Percentiles rank a stretch among this genome's conserved stretches.
phyloP scores from a whole-genome alignment of 768 basidiomycete genomes.

The Coprinopsis cinerea region DNA sequence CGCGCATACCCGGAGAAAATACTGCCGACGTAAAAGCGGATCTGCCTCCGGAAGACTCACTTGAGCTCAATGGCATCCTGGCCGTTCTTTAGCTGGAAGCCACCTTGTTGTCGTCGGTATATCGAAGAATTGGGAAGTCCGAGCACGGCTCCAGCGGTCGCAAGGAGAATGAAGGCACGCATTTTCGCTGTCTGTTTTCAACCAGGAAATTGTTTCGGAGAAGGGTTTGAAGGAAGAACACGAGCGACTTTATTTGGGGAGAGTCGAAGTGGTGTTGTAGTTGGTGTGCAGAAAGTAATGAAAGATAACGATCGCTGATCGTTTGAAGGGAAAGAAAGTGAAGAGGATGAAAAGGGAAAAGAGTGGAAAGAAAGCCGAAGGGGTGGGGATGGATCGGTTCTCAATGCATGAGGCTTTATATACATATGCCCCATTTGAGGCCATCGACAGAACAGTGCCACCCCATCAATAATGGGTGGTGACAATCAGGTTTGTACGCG shows the following conservation, averaged over 20 bases:
- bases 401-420: too few relatives aligned
- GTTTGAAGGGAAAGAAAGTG: slow-evolving; percentile 13
- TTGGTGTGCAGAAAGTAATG: not conserved
- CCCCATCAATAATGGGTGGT: too few relatives aligned
- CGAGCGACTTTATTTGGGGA: not conserved
- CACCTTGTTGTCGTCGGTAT: slow-evolving; percentile 28
- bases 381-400: too few relatives aligned
- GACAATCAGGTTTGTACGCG: too few relatives aligned
- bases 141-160: slow-evolving; percentile 24
- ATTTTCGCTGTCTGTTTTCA: too few relatives aligned
- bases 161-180: slow-evolving; percentile 32
- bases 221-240: slow-evolving; percentile 8
- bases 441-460: too few relatives aligned
- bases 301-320: slow-evolving; percentile 26
- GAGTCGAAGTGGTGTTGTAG: not conserved
- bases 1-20: too few relatives aligned
- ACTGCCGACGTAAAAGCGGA: not conserved
- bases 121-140: slow-evolving; percentile 29
- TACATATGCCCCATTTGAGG: too few relatives aligned
- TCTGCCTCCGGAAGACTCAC: slow-evolving; percentile 25
- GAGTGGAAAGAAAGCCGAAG: slow-evolving; percentile 2
- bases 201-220: not conserved
- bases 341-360: slow-evolving; percentile 9
- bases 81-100: slow-evolving; percentile 32
- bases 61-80: slow-evolving; percentile 36